phyloP scores from a whole-genome alignment of 768 basidiomycete genomes.

The Nevesoporus exiguus region DNA sequence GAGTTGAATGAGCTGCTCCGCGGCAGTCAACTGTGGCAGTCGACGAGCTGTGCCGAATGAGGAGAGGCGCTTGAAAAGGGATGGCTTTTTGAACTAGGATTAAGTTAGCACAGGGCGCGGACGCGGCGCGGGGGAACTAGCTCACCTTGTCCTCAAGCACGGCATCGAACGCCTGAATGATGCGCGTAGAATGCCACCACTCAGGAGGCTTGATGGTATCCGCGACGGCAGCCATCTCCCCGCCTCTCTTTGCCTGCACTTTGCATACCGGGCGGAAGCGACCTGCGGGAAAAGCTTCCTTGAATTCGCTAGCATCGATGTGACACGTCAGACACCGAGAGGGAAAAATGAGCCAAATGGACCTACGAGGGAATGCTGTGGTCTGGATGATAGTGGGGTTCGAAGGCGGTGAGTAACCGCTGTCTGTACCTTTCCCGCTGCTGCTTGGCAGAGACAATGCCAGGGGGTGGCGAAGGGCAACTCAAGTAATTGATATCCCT shows the following conservation, averaged over 20 bases:
- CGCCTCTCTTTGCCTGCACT: constrained; percentile 81
- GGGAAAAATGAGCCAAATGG: background rate
- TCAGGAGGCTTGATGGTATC: constrained; percentile 87
- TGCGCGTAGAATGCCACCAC: constrained; percentile 93
- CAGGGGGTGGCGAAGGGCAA: constrained; percentile 75
- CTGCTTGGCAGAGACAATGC: constrained; percentile 70
- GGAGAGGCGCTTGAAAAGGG: constrained; percentile 79
- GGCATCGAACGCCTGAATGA: constrained; percentile 86
- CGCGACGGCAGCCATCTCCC: constrained; percentile 75
- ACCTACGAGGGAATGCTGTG: constrained; percentile 70
- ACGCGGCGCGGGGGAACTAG: background rate
- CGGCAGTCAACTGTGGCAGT: constrained; percentile 67
- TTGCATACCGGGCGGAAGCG: constrained; percentile 89
- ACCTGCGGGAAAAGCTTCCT: constrained; percentile 91
- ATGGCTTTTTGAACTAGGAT: constrained; percentile 81
- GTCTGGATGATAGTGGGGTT: constrained; percentile 86
- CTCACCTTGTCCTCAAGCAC: constrained; percentile 81
- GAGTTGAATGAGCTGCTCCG: constrained; percentile 81
- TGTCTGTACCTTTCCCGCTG: constrained; percentile 80
- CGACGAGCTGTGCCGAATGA: constrained; percentile 69
- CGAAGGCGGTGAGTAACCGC: constrained; percentile 72
- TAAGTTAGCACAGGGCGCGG: constrained; percentile 3
- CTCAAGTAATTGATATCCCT: constrained; percentile 85
- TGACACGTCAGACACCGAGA: background rate
- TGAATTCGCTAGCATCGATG: constrained; percentile 69